These are phyloP conservation scores for Psilocybe cubensis DNA, from an alignment of 768 basidiomycete species.

Conservation along the genomic window DNA sequence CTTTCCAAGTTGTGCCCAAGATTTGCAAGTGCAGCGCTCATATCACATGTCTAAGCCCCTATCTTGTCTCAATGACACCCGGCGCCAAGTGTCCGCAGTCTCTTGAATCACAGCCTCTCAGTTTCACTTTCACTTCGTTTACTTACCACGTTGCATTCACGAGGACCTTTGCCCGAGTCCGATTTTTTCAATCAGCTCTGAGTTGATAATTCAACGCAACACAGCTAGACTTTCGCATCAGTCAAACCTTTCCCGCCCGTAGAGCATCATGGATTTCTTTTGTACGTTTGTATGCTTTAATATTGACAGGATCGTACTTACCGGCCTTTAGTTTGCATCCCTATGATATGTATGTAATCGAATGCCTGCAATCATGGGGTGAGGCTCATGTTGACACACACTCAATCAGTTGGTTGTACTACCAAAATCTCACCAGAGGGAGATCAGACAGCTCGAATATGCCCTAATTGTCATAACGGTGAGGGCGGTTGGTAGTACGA, in stretches of 20 bases:
- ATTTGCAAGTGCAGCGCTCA: too few relatives aligned
- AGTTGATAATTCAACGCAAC: too few relatives aligned
- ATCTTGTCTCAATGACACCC: background rate
- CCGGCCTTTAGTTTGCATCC: slow-evolving; percentile 22
- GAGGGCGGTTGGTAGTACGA: background rate
- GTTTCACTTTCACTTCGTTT: background rate
- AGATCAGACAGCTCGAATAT: slow-evolving; percentile 55
- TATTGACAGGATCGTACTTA: background rate
- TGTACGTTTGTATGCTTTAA: slow-evolving; percentile 8
- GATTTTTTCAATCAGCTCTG: background rate
- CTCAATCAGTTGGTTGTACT: slow-evolving; percentile 58
- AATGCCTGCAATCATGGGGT: background rate
- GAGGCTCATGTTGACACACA: background rate
- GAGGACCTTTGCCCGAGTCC: background rate
- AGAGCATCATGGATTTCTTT: slow-evolving; percentile 18
- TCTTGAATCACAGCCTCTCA: background rate
- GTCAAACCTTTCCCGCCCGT: background rate
- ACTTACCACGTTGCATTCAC: background rate
- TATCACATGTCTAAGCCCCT: background rate
- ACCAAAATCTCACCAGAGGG: slow-evolving; percentile 58
- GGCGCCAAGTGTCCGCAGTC: background rate
- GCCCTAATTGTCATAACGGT: slow-evolving; percentile 73
- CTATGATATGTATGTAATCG: slow-evolving; percentile 24
- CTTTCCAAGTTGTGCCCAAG: too few relatives aligned
- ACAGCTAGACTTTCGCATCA: background rate